These are phyloP conservation scores for Dictyostelium capitatum DNA, from an alignment of 78 protist genomes.

Conservation along the genomic window DNA sequence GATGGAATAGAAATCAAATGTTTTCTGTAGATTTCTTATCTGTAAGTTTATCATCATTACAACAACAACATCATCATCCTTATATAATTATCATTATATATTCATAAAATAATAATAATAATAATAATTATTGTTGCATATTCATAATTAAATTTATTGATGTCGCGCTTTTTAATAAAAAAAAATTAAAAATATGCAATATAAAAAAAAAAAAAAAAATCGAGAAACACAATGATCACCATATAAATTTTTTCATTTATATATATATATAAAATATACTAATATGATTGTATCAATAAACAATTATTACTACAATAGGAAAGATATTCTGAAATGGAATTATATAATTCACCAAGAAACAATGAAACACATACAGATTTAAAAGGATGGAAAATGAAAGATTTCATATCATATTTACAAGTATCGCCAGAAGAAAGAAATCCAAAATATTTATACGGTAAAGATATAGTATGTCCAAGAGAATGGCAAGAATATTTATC, in stretches of 20 bases:
- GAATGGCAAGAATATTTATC: conserved; percentile 37
- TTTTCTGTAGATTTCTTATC: conserved; percentile 1
- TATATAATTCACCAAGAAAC: conserved; percentile 39
- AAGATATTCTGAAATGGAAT: conserved; percentile 1
- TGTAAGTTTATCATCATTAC: neutral
- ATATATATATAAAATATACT: too few relatives aligned
- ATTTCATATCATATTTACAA: conserved; percentile 29
- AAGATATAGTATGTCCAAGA: conserved; percentile 68
- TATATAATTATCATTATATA: too few relatives aligned
- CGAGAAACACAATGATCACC: too few relatives aligned
- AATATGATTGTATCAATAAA: too few relatives aligned
- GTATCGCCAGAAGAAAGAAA: conserved; percentile 55
- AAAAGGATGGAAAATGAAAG: conserved; percentile 59
- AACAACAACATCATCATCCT: too few relatives aligned
- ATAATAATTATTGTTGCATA: neutral
- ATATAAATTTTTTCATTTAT: too few relatives aligned
- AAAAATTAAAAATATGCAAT: neutral
- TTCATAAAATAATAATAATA: too few relatives aligned
- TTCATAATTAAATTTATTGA: neutral
- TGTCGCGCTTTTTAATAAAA: neutral
- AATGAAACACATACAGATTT: conserved; percentile 49
- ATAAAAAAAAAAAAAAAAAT: neutral
- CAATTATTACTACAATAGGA: conserved; percentile 3
- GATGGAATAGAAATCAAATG: conserved; percentile 11
- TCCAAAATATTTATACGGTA: conserved; percentile 74